Base-by-base conservation (phyloP, 148 eudicot genomes). In the Chenopodium berlandieri region DNA sequence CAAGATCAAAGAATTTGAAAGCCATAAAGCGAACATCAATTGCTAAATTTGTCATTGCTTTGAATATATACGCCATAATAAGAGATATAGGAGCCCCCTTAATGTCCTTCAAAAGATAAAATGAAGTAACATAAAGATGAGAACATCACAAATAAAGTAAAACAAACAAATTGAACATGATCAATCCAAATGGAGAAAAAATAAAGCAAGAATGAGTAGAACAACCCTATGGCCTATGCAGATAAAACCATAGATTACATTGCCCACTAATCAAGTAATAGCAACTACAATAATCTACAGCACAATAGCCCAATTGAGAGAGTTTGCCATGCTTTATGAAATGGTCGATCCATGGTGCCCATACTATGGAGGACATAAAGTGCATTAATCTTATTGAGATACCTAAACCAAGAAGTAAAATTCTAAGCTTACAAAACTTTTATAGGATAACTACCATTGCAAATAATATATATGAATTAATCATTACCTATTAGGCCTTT, bases 21-120 rank as follows among this genome's bases (percentile, higher is more conserved):
- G 98, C 95, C 94, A 91, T 91, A 89, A 96, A 88, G 68, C 98
- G 97, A 50, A 94, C 92, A 86, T 96, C 98, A 75, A 90, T 80
- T 31, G 90, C 79, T 86, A 96, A 88, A 88, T 94, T 91, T 37
- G 99, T 94, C 98, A 96, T 96, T 66, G 95, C 97, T 85, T 88
- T 92, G 68, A 96, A 94, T 73, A 92, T 86, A 82, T 96, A 96
- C 76, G 93, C 90, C 97, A 92, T 91, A 86, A 90, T 84, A 87
- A 96, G 80, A 32, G 97, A 92, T 82, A 91, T 84, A 54, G 92
- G 85, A 82, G 97, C 92, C 75, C 92, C 98, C 79, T 92, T 93
- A 87, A 84, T 88, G 56, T 96, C 99, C 99, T 95, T 85, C 82
- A 88, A 54, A 83, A 73, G 22, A 81, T 11, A 62, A 23, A 14